Base-by-base conservation (phyloP, 805 yeast genomes). In the Hanseniaspora hatyaiensis region DNA sequence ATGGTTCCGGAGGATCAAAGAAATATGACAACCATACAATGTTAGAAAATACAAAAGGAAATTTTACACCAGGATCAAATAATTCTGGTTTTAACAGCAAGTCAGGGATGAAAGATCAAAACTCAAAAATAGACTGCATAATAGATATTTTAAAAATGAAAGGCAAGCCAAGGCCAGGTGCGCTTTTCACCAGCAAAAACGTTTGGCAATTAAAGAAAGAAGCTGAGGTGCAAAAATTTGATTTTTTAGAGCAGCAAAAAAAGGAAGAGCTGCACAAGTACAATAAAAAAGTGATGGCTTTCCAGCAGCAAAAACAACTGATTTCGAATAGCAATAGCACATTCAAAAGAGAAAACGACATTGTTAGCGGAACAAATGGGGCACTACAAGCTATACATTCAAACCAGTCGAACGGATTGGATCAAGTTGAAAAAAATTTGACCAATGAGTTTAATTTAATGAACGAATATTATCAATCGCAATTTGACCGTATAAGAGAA, bases 161-260 rank as follows among this genome's bases (percentile, higher is more conserved):
- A 29, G 48, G 48, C 5, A 44, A 44, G 12, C 48, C 48, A 20
- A 36, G 41, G 30, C 41, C 41, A 5, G 37, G 36, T 16, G 12
- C 18, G 19, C 23, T 44, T 1, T 44, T 20, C 20, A 44, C 48
- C 11, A 36, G 36, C 31, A 44, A 44, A 19, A 36, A 16, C 13
- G 16, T 44, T 8, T 44, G 48, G 48, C 37, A 29, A 12, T 18
- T 44, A 11, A 44, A 36, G 20, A 44, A 44, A 31, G 48, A 44
- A 19, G 32, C 48, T 24, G 48, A 44, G 23, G 20, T 38, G 6
- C 11, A 28, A 18, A 44, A 44, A 18, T 36, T 44, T 13, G 32
- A 22, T 6, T 20, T 36, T 15, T n/a, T 44, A 20, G 48, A 44
- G 12, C 29, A 44, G 3, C 41, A 44, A 36, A 22, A 20, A 29